Percentiles rank a stretch among this genome's conserved stretches.
phyloP scores from a whole-genome alignment of 768 basidiomycete genomes.

The Amanita inopinata region DNA sequence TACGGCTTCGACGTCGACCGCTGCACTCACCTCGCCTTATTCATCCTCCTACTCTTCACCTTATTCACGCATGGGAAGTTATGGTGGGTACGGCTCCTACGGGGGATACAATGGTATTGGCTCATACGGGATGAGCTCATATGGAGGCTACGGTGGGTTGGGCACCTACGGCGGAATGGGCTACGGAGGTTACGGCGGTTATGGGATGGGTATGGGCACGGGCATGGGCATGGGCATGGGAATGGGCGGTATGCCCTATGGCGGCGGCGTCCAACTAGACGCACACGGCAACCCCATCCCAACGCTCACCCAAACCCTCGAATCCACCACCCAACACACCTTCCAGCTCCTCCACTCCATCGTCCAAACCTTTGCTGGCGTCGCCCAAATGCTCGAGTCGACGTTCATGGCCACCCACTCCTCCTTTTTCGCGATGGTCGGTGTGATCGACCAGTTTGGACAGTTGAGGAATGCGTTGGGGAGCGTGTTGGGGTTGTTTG shows the following conservation, averaged over 20 bases:
- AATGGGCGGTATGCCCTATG: constrained; percentile 13
- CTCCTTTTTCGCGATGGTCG: constrained; percentile 93
- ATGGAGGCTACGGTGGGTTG: constrained; percentile 26
- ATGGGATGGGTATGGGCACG: constrained; percentile 23
- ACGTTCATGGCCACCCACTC: constrained; percentile 98
- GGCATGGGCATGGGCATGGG: constrained; percentile 24
- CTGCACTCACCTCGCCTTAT: constrained; percentile 23
- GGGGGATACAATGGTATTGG: constrained; percentile 20
- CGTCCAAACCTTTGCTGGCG: constrained; percentile 89
- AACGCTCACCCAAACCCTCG: constrained; percentile 79
- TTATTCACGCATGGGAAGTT: constrained; percentile 31
- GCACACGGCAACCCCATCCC: constrained; percentile 47
- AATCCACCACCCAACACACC: constrained; percentile 83
- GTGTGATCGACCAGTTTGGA: constrained; percentile 91
- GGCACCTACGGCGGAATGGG: constrained; percentile 34
- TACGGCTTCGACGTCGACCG: constrained; percentile 23
- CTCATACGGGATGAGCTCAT: constrained; percentile 20
- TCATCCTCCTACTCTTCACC: constrained; percentile 32
- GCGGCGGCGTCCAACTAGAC: constrained; percentile 40
- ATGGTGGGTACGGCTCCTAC: constrained; percentile 20
- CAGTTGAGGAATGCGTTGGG: constrained; percentile 88
- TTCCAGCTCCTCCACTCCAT: constrained; percentile 91
- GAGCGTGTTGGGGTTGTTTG: constrained; percentile 88
- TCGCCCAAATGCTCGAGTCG: constrained; percentile 94
- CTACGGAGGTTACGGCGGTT: constrained; percentile 36